Conservation (phyloP, 2,329 filamentous ascomycete genomes). For the Xylaria sp. region DNA sequence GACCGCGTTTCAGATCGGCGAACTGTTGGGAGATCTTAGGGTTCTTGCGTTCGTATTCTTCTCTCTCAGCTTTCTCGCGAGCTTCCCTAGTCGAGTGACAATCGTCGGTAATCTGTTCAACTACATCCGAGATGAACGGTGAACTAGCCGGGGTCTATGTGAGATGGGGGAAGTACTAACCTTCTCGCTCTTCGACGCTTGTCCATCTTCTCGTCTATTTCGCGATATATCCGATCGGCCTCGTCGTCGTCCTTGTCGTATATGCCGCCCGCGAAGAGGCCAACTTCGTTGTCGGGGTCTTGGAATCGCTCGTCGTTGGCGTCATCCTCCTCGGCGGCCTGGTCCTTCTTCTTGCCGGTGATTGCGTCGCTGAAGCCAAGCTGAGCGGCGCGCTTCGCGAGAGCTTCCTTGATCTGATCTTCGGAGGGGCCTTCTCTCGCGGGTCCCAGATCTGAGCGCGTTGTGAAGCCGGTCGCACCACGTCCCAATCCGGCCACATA, state of each 20-base stretch:
- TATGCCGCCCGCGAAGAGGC: constrained; percentile 92
- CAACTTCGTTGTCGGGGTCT: constrained; percentile 96
- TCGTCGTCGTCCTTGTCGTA: constrained; percentile 99
- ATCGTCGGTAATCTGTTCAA: constrained; percentile 82
- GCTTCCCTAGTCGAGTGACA: constrained; percentile 82
- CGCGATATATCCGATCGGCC: constrained; percentile 93
- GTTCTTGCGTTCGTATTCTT: constrained; percentile 97
- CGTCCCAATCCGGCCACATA: constrained; percentile 96
- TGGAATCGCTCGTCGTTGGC: constrained; percentile 86
- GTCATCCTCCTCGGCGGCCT: constrained; percentile 78
- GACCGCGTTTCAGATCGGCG: constrained; percentile 90
- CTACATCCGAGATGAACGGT: constrained; percentile 70
- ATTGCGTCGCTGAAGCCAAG: constrained; percentile 74
- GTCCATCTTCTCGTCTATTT: constrained; percentile 98
- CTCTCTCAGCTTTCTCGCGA: constrained; percentile 88
- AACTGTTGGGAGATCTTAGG: constrained; percentile 99
- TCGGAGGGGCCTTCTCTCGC: constrained; percentile 95
- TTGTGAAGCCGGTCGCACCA: constrained; percentile 98
- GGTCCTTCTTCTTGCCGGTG: constrained; percentile 73
- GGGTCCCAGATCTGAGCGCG: constrained; percentile 93
- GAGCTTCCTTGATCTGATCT: constrained; percentile 97
- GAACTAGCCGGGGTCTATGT: constrained; percentile 66
- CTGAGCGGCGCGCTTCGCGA: constrained; percentile 90
- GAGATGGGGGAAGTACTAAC: constrained; percentile 67
- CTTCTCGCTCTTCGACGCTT: constrained; percentile 85